Evolutionary conservation across 2,329 filamentous ascomycete species (phyloP).

Genomic region (Achaetomium macrosporum): DNA sequence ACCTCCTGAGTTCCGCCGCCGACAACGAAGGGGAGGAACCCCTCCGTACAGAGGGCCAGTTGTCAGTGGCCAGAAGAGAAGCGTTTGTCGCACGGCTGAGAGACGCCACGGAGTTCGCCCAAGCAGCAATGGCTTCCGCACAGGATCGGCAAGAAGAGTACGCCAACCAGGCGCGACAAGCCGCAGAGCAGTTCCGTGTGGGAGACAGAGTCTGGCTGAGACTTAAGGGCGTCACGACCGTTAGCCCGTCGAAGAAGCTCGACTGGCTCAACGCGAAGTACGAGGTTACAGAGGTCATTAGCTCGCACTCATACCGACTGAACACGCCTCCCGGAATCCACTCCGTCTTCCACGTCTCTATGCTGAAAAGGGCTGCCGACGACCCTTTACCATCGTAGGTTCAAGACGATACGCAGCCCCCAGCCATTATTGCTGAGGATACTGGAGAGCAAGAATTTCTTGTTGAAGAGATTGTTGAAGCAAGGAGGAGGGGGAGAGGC

Average conservation of each 20-base stretch:
- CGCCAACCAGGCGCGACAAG: not conserved
- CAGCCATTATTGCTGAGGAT: not conserved
- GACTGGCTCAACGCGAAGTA: constrained; percentile 8
- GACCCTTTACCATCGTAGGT: not conserved
- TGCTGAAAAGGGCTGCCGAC: not conserved
- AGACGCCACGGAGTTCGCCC: not conserved
- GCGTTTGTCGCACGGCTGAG: not conserved
- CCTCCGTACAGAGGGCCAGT: not conserved
- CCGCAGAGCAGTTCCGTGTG: not conserved
- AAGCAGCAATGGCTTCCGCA: not conserved
- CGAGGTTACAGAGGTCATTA: not conserved
- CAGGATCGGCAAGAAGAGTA: constrained; percentile 2
- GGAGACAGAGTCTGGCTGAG: not conserved
- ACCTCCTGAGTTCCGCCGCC: not conserved
- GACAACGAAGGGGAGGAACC: not conserved
- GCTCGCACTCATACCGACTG: not conserved
- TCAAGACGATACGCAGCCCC: not conserved
- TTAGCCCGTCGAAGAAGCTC: constrained; percentile 4
- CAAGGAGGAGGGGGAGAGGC: not conserved
- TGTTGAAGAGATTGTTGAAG: not conserved
- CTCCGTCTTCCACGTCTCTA: not conserved
- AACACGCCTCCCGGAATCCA: constrained; percentile 2
- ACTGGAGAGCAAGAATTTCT: not conserved
- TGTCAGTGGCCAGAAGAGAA: not conserved
- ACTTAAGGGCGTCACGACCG: constrained; percentile 1